Percentiles rank a stretch among this genome's conserved stretches.
phyloP scores from a whole-genome alignment of 345 rosid genomes.

The Camelina hispida region DNA sequence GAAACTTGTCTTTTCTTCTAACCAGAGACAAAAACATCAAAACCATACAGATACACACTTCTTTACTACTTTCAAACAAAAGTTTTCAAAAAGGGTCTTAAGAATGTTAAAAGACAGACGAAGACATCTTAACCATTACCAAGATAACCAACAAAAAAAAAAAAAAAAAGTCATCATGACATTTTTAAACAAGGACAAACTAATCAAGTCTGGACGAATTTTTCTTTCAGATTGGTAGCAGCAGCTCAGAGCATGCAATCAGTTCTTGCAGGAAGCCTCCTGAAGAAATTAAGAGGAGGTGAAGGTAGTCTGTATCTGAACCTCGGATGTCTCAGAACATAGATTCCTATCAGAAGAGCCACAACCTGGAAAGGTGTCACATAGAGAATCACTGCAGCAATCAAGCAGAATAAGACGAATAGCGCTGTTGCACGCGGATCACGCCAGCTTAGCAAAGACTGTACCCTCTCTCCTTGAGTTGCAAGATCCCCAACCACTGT shows the following conservation, averaged over 20 bases:
- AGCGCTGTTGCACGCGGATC: conserved; percentile 89
- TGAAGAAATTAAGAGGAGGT: conserved; percentile 79
- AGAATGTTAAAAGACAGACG: conserved; percentile 20
- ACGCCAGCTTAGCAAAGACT: conserved; percentile 91
- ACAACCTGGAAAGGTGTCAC: conserved; percentile 86
- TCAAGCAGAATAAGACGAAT: conserved; percentile 79
- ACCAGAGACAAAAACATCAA: conserved; percentile 15
- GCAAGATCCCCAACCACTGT: conserved; percentile 96
- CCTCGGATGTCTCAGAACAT: conserved; percentile 84
- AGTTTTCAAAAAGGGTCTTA: conserved; percentile 18
- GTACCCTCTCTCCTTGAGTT: conserved; percentile 93
- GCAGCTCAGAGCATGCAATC: conserved; percentile 72
- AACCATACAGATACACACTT: conserved; percentile 9
- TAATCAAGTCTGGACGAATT: not conserved
- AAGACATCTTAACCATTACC: conserved; percentile 26
- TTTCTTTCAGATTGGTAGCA: not conserved
- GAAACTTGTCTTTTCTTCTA: not conserved
- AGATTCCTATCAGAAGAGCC: conserved; percentile 62
- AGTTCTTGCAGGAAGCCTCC: conserved; percentile 88
- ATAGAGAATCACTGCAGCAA: conserved; percentile 78
- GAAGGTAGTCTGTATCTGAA: conserved; percentile 83
- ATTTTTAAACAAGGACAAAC: conserved; percentile 28
- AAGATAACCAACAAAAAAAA: not conserved
- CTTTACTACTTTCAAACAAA: conserved; percentile 26
- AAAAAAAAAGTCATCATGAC: conserved; percentile 15